Conservation (phyloP, 345 rosid species). For the Clarkia xantiana region DNA sequence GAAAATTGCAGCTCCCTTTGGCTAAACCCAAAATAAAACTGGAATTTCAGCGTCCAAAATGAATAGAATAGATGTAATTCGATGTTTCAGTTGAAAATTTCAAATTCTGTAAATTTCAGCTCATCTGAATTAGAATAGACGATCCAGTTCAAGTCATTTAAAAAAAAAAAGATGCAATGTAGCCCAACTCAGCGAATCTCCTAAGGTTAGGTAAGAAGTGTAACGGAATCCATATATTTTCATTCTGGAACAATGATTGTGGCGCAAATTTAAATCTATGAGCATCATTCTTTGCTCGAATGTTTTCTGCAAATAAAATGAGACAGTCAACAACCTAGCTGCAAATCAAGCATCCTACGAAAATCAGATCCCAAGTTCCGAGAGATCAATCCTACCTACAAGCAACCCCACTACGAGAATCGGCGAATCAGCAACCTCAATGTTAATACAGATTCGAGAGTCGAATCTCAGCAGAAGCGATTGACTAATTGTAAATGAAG, state of each 20-base stretch:
- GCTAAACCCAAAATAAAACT: no score
- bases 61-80: no score
- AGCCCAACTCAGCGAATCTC: not conserved
- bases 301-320: not conserved
- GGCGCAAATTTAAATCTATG: not conserved
- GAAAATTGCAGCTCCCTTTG: no score
- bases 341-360: not conserved
- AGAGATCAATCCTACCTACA: not conserved
- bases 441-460: not conserved
- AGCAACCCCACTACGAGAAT: not conserved
- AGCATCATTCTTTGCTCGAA: not conserved
- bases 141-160: not conserved
- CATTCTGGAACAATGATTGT: not conserved
- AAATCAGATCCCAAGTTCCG: not conserved
- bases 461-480: no score
- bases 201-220: no score
- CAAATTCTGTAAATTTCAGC: no score
- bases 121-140: not conserved
- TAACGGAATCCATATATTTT: no score
- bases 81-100: no score
- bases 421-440: not conserved
- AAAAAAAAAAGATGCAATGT: not conserved
- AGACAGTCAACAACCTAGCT: conserved; percentile 1
- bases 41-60: no score
- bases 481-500: not conserved